Base-by-base conservation (phyloP, 1,284 basidiomycete species). In the Neonothopanus nambi region DNA sequence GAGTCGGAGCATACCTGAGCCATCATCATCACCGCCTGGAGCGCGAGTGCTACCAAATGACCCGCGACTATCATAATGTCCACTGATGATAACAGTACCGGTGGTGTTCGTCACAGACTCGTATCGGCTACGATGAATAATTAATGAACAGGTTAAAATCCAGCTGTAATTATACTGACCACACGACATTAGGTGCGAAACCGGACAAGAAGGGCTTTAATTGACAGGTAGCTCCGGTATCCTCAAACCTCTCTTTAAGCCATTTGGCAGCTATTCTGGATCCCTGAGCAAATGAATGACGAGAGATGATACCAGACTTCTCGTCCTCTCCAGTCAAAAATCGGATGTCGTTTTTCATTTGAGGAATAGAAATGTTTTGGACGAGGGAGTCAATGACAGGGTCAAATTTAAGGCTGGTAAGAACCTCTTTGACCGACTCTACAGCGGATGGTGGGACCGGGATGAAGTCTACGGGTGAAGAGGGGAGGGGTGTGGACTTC, bases 21-120 rank as follows among this genome's bases (percentile, higher is more conserved):
- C 57, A 49, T 58, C 57, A 18, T 55, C 57, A 52, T 58, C 53
- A 26, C 53, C 57, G 4, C 83, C 84, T 1, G 90, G 90, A 5
- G 89, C 89, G 21, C 86, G 80, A 7, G 77, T 77, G 55, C 72
- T 82, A 11, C 93, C 93, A 67, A 93, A 95, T 1, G 87, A 87
- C 11, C 93, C 93, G 30, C 93, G 84, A 46, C 87, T 90, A 66
- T 95, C 92, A 65, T 93, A 93, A 68, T 94, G 92, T 1, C 84
- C 90, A 52, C 87, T 87, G 46, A 94, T 72, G 44, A 95, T 75
- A 23, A 90, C 81, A 35, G 76, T 87, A 58, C 79, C 73, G 39
- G 73, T 81, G 1, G 81, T 82, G 36, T 81, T 69, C 35, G 70
- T 71, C 15, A 73, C 69, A 1, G 82, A 69, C 5, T 71, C 40